Percentiles rank a stretch among this genome's conserved stretches.
Conservation (phyloP, 148 eudicot genomes). For the Rhododendron ferrugineum region DNA sequence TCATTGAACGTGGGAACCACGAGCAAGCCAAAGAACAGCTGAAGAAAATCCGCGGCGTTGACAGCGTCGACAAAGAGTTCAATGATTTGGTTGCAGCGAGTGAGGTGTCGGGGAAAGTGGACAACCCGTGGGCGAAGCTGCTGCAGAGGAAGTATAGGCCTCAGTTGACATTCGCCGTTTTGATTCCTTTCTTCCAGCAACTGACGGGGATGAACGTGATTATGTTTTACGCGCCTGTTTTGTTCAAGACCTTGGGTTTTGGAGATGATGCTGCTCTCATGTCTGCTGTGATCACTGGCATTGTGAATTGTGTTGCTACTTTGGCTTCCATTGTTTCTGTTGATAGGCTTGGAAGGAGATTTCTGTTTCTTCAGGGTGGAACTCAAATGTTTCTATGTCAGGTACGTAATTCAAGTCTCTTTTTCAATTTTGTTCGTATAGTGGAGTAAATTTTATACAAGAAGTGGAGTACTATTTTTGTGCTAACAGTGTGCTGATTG, state of each 20-base stretch:
- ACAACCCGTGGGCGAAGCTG: neutral
- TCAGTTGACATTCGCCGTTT: neutral
- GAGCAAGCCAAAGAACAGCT: neutral
- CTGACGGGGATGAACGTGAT: neutral
- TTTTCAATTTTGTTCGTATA: neutral
- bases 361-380: neutral
- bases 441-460: neutral
- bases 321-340: neutral
- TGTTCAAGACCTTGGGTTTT: neutral
- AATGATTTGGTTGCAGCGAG: neutral
- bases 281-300: neutral
- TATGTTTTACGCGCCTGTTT: neutral
- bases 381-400: neutral
- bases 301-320: neutral
- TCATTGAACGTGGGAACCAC: neutral
- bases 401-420: neutral
- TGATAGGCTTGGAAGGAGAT: neutral
- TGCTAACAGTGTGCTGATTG: neutral
- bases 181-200: neutral
- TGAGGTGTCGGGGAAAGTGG: neutral
- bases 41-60: neutral
- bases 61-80: neutral
- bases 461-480: neutral
- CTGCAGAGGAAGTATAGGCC: neutral
- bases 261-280: neutral